Conservation (phyloP, 257 asterid species). For the Nicotiana tomentosiformis region DNA sequence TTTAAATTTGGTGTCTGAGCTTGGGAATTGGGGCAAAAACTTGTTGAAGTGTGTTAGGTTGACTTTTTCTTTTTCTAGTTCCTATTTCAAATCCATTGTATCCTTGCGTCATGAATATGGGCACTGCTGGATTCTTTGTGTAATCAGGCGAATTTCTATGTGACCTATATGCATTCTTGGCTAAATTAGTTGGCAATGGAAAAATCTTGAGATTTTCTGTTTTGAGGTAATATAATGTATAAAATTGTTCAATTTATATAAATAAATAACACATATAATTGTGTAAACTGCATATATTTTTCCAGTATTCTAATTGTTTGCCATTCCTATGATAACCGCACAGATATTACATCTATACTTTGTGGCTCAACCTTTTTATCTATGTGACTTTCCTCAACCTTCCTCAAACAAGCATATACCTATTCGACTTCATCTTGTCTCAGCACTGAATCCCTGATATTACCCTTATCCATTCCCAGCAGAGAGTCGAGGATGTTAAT, state of each 20-base stretch:
- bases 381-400: neutral
- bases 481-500: neutral
- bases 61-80: neutral
- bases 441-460: neutral
- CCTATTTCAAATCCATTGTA: neutral
- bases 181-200: neutral
- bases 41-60: neutral
- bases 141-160: neutral
- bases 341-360: neutral
- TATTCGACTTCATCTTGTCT: neutral
- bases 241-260: neutral
- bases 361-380: neutral
- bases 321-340: neutral
- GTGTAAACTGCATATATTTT: neutral
- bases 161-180: neutral
- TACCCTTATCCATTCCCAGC: neutral
- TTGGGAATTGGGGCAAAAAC: neutral
- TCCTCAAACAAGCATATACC: neutral
- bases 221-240: neutral
- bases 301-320: neutral
- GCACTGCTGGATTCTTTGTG: neutral
- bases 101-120: neutral
- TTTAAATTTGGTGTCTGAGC: neutral
- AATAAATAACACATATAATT: neutral
- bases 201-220: neutral